Percentiles rank a stretch among this genome's conserved stretches.
These are phyloP conservation scores for Penicillium cataractarum DNA, from an alignment of 495 filamentous ascomycete genomes.

Conservation along the genomic window DNA sequence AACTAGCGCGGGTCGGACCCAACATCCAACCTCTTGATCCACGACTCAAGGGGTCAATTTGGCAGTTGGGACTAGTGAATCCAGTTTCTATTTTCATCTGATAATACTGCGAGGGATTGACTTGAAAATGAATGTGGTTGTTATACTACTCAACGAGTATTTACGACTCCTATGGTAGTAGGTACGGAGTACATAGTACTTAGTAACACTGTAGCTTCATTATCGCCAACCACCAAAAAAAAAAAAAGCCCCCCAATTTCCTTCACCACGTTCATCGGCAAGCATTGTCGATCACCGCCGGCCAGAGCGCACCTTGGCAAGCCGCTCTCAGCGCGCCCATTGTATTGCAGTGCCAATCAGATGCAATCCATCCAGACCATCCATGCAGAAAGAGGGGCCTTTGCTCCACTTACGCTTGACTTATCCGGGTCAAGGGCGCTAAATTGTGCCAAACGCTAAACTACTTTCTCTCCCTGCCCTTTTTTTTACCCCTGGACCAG, in stretches of 20 bases:
- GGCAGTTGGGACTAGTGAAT: conserved; percentile 28
- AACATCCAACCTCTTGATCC: conserved; percentile 14
- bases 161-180: too few species aligned
- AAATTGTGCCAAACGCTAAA: conserved; percentile 3
- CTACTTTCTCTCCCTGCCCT: neutral
- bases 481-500: conserved; percentile 8
- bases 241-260: neutral
- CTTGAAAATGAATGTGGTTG: neutral
- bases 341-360: conserved; percentile 27
- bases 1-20: conserved; percentile 19
- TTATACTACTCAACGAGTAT: too few species aligned
- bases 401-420: conserved; percentile 22
- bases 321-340: conserved; percentile 18
- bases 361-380: conserved; percentile 7
- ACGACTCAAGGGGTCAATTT: conserved; percentile 33
- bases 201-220: too few species aligned
- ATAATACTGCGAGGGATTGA: neutral
- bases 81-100: conserved; percentile 22
- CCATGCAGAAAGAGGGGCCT: conserved; percentile 10
- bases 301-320: conserved; percentile 24
- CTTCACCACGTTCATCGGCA: conserved; percentile 18
- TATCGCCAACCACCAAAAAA: neutral
- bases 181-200: too few species aligned
- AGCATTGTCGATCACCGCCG: conserved; percentile 27
- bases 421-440: conserved; percentile 12